Evolutionary conservation across 2,329 filamentous ascomycete genomes (phyloP), one percentile per base, ranked within the genome.

Genomic region (Clathrospora elynae): DNA sequence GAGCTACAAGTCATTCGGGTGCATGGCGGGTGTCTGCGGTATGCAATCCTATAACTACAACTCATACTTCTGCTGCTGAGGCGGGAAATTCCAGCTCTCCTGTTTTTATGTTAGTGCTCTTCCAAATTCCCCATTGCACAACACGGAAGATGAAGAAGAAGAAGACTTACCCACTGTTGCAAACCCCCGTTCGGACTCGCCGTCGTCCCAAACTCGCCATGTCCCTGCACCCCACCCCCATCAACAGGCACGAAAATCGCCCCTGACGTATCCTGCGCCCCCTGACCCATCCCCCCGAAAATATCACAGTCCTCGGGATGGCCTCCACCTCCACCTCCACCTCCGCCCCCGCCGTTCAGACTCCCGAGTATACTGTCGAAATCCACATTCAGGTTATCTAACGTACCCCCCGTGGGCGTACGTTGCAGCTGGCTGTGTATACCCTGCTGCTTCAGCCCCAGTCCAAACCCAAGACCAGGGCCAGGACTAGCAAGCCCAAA

Each of bases 241-340:
- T 70, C 66, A 2, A 64, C 64, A 4, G 67, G 67, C 30, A 70
- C 62, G 29, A 69, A 70, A 13, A 70, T 70, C 3, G 67, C 66
- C 5, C 63, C 58, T n/a, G n/a, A n/a, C 8, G 55, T 47, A 17
- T 68, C 66, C 13, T 55, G 49, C 11, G 37, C 42, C n/a, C 41
- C 55, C 46, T 49, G 60, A 33, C 30, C 50, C 54, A 37, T 55
- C 20, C 17, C 51, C 12, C 45, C 35, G 42, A 66, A 67, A 6
- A 61, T 53, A 28, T 68, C 62, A 31, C 63, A 58, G 14, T 61
- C 60, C 3, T 66, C 61, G 0, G 38, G 26, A n/a, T 16, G 32
- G 20, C 10, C 34, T 2, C 22, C 37, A 26, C 32, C 26, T 18
- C 34, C 41, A 1, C 23, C 19, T 13, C 36, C 22, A 7, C 28